Percentiles rank a stretch among this genome's conserved stretches.
Evolutionary conservation across 73 alveolate species (phyloP).

Genomic region (Vitrella brassicaformis): DNA sequence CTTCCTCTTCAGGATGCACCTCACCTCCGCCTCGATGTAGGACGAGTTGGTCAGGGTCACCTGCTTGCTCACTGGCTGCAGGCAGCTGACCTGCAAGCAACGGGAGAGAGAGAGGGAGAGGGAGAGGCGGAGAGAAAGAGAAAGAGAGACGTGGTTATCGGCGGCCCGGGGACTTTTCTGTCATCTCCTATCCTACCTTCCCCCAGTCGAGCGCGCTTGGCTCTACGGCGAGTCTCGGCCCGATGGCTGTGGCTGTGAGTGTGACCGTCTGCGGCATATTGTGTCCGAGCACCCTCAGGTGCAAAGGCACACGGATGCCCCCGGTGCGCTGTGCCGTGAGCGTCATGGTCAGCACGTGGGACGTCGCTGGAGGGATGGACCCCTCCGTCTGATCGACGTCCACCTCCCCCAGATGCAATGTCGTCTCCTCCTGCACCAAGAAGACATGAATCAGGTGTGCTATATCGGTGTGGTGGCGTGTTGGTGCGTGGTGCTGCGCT

Average conservation of each 20-base stretch:
- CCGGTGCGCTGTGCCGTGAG: slow-evolving; percentile 22
- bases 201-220: slow-evolving; percentile 5
- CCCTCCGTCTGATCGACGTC: slow-evolving; percentile 27
- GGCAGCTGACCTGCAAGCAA: slow-evolving; percentile 8
- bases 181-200: neutral
- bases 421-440: neutral
- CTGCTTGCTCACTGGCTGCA: slow-evolving; percentile 16
- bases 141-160: no score
- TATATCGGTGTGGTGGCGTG: neutral
- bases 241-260: slow-evolving; percentile 28
- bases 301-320: slow-evolving; percentile 15
- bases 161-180: no score
- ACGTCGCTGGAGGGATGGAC: slow-evolving; percentile 21
- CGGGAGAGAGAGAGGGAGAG: no score
- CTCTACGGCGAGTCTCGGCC: slow-evolving; percentile 26
- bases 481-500: slow-evolving; percentile 1
- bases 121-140: no score
- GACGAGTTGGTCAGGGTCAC: slow-evolving; percentile 26
- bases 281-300: slow-evolving; percentile 23
- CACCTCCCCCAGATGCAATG: slow-evolving; percentile 15
- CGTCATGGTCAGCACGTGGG: slow-evolving; percentile 18
- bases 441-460: neutral
- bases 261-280: neutral
- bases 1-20: slow-evolving; percentile 25
- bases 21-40: slow-evolving; percentile 22